Evolutionary conservation across 2,329 filamentous ascomycete species (phyloP), one percentile per base, ranked within the genome.

Genomic region (Ophiocordyceps camponoti-leonardi): DNA sequence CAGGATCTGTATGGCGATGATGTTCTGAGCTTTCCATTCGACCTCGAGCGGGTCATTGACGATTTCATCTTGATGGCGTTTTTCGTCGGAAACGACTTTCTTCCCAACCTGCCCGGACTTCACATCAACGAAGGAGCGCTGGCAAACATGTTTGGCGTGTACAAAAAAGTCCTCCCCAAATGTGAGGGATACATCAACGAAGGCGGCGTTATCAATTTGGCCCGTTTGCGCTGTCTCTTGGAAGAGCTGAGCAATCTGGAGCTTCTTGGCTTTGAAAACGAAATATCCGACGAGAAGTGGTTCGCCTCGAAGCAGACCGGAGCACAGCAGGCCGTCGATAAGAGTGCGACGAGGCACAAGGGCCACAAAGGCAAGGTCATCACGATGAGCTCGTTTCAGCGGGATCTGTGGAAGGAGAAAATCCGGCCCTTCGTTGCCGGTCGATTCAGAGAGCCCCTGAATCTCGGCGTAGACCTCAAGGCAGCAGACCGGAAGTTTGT

Each of bases 41-140:
- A 98, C 58, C 82, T 98, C 73, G 92, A 98, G 68, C 79, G 83
- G 51, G 79, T 98, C 58, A 96, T 98, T 66, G 92, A 98, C 61
- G 92, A 98, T 69, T 98, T 98, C 64, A 96, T 98, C 60, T 76
- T 98, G 49, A 95, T 98, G 87, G 90, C 88, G 43, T 98, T 98
- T 68, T 98, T 98, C 63, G 86, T 98, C 56, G 92, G 92, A 60
- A 98, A 98, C 64, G 92, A 98, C 74, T 98, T 98, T 67, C 74
- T 98, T 62, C 92, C 92, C 3, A 95, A 98, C 64, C 72, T 98
- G 48, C 93, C 93, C 6, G 86, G 93, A 58, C 67, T 98, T 52
- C 92, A 98, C 64, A 98, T 98, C 65, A 98, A 98, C 63, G 93
- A 98, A 64, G 93, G 92, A 52, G 92, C 93, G 20, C 68, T 98